phyloP scores from a whole-genome alignment of 2,329 filamentous ascomycete species.

The Periconia sp. region DNA sequence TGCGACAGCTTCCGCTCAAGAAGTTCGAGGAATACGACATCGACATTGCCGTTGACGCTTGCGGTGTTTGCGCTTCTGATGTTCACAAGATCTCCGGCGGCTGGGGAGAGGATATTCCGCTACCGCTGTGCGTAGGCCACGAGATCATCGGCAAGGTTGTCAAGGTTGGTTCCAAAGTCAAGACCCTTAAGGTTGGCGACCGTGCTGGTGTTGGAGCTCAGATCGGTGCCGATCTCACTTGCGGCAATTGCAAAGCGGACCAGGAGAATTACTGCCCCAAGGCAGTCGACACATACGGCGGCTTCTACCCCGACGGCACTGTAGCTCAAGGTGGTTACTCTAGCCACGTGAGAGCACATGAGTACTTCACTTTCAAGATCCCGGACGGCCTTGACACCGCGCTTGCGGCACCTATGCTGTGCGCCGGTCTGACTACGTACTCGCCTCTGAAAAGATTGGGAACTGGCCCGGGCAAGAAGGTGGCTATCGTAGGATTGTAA shows the following conservation, averaged over 20 bases:
- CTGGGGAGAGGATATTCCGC: conserved; percentile 67
- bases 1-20: conserved; percentile 74
- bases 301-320: conserved; percentile 62
- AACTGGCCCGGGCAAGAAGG: conserved; percentile 77
- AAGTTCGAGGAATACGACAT: conserved; percentile 87
- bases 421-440: conserved; percentile 82
- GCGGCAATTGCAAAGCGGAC: conserved; percentile 58
- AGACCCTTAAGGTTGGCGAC: conserved; percentile 53
- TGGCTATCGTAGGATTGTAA: conserved; percentile 73
- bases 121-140: conserved; percentile 71
- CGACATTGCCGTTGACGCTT: conserved; percentile 80
- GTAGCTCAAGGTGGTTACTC: conserved; percentile 71
- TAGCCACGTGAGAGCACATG: conserved; percentile 73
- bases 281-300: conserved; percentile 57
- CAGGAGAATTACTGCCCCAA: conserved; percentile 62
- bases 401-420: conserved; percentile 80
- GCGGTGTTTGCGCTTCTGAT: conserved; percentile 57
- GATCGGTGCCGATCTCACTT: conserved; percentile 57
- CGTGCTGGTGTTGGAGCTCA: conserved; percentile 59
- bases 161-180: conserved; percentile 58
- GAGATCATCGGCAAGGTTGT: conserved; percentile 59
- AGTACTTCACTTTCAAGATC: conserved; percentile 78
- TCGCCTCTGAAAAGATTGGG: conserved; percentile 79
- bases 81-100: conserved; percentile 60
- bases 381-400: conserved; percentile 69